These are phyloP conservation scores for Allium fistulosum DNA, from an alignment of 106 monocot species.

Conservation along the genomic window DNA sequence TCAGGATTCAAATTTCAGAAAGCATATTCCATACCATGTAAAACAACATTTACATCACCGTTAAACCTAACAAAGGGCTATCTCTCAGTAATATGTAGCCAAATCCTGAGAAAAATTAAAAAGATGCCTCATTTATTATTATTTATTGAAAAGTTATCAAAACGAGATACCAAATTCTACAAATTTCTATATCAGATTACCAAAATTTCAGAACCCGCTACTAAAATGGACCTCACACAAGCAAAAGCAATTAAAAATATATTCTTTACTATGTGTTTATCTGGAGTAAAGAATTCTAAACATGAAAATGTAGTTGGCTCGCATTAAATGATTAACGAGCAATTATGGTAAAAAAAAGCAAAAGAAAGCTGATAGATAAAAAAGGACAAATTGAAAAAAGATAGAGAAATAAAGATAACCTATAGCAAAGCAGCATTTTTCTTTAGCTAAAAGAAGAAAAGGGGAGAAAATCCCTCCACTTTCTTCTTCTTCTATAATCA, in stretches of 20 bases:
- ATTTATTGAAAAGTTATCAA: background rate
- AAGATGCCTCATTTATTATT: background rate
- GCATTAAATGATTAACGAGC: background rate
- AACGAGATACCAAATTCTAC: constrained; percentile 1
- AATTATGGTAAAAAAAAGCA: background rate
- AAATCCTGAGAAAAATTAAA: background rate
- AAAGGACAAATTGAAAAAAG: background rate
- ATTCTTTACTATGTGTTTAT: background rate
- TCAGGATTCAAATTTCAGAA: constrained; percentile 2
- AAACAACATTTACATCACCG: background rate
- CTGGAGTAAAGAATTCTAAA: background rate
- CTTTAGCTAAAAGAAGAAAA: background rate
- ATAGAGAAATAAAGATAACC: background rate
- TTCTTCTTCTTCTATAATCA: background rate
- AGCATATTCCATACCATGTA: background rate
- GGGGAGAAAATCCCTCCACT: background rate
- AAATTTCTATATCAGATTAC: constrained; percentile 2
- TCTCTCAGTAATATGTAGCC: background rate
- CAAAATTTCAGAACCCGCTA: background rate
- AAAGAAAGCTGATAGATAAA: constrained; percentile 7
- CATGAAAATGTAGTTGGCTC: constrained; percentile 7
- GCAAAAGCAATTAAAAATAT: background rate
- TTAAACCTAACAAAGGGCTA: background rate
- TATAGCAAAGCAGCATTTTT: background rate
- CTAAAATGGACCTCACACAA: background rate